These are phyloP conservation scores for Keithomyces neogunnii DNA, from an alignment of 2,329 filamentous ascomycete genomes.

Conservation along the genomic window DNA sequence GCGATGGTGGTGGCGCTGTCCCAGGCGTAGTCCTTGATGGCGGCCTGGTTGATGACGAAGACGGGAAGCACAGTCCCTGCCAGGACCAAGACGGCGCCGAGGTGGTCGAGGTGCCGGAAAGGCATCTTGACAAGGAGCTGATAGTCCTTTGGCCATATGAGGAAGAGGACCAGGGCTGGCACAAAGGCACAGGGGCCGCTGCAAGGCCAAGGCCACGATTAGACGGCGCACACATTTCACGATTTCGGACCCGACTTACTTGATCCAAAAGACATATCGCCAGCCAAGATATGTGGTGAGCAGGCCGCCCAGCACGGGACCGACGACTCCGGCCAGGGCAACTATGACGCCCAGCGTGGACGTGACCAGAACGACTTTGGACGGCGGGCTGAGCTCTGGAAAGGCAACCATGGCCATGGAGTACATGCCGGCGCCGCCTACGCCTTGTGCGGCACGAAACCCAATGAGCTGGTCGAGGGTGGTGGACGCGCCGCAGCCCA, in stretches of 20 bases:
- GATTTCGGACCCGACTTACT: constrained; percentile 27
- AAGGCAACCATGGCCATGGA: constrained; percentile 46
- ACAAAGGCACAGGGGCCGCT: constrained; percentile 41
- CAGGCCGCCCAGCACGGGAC: constrained; percentile 42
- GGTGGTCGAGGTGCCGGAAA: constrained; percentile 42
- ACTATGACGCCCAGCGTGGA: constrained; percentile 41
- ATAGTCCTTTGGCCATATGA: constrained; percentile 41
- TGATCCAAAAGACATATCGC: constrained; percentile 53
- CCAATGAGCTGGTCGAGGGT: constrained; percentile 35
- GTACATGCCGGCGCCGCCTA: constrained; percentile 39
- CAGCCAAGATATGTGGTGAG: constrained; percentile 40
- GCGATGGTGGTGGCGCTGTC: constrained; percentile 11
- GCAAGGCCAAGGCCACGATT: background rate
- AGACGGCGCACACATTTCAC: no score
- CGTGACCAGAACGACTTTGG: constrained; percentile 33
- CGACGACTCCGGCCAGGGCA: constrained; percentile 41
- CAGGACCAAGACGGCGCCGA: constrained; percentile 32
- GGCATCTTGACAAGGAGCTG: constrained; percentile 26
- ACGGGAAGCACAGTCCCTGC: constrained; percentile 13
- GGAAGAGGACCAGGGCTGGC: constrained; percentile 36
- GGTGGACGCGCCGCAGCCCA: constrained; percentile 37
- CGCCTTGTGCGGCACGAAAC: constrained; percentile 39
- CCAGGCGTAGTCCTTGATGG: constrained; percentile 13
- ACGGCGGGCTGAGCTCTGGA: constrained; percentile 37
- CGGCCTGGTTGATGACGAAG: constrained; percentile 15